Evolutionary conservation across 768 basidiomycete species (phyloP).

Genomic region (Amyloporia xantha): DNA sequence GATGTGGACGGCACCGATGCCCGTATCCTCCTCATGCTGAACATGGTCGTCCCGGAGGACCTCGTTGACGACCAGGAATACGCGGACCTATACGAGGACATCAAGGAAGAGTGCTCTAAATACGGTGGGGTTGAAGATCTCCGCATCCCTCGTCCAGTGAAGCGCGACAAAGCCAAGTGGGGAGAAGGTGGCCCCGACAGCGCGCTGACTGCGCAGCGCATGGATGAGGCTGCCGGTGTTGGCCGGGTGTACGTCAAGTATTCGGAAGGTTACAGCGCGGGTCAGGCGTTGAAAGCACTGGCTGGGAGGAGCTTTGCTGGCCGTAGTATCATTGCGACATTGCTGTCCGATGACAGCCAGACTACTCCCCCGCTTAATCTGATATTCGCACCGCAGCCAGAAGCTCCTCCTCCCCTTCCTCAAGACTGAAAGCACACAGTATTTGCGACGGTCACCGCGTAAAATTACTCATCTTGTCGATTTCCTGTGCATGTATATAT

Average conservation of each 20-base stretch:
- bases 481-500: no score
- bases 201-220: constrained; percentile 58
- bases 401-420: no score
- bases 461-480: no score
- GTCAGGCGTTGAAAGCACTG: constrained; percentile 71
- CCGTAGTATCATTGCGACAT: constrained; percentile 78
- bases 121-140: constrained; percentile 81
- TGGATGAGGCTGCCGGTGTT: constrained; percentile 87
- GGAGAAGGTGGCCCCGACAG: constrained; percentile 56
- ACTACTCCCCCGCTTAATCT: no score
- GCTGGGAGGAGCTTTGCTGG: constrained; percentile 89
- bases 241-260: constrained; percentile 96
- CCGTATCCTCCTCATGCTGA: constrained; percentile 92
- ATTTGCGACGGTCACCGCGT: no score
- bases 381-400: no score
- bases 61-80: constrained; percentile 88
- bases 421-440: no score
- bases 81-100: constrained; percentile 89
- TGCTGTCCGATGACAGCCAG: no score
- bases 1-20: constrained; percentile 47
- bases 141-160: constrained; percentile 81
- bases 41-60: constrained; percentile 97
- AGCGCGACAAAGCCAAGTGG: constrained; percentile 82
- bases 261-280: constrained; percentile 50
- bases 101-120: constrained; percentile 81